Percentiles rank a stretch among this genome's conserved stretches.
phyloP scores from a whole-genome alignment of 2,329 filamentous ascomycete genomes.

The Aspergillus sclerotialis region DNA sequence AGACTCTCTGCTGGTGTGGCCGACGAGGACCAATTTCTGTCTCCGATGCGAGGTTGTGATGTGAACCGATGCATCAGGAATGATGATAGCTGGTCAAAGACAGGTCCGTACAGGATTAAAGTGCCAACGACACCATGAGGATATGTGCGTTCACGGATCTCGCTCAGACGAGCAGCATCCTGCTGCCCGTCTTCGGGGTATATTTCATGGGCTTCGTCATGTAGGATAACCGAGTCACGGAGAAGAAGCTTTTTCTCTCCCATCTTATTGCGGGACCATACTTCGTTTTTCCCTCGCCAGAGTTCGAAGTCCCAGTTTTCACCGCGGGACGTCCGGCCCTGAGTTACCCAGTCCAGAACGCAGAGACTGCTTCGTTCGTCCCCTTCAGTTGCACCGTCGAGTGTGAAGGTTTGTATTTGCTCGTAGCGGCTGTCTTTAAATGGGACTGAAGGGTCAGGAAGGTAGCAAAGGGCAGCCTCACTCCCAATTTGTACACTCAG shows the following conservation, averaged over 20 bases:
- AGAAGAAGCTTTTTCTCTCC: conserved; percentile 59
- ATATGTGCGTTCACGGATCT: conserved; percentile 57
- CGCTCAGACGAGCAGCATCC: conserved; percentile 13
- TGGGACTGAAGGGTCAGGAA: conserved; percentile 91
- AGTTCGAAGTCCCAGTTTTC: conserved; percentile 79
- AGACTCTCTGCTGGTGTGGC: conserved; percentile 10
- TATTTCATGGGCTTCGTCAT: conserved; percentile 40
- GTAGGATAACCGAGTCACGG: conserved; percentile 76
- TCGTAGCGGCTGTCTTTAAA: conserved; percentile 78
- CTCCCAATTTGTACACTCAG: conserved; percentile 43
- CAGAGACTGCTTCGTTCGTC: conserved; percentile 55
- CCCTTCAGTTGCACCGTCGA: conserved; percentile 37
- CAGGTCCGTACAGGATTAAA: conserved; percentile 68
- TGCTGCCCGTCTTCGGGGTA: conserved; percentile 24
- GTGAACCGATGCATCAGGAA: conserved; percentile 78
- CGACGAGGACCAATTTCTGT: conserved; percentile 59
- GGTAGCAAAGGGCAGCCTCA: conserved; percentile 51
- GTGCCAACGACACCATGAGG: conserved; percentile 74
- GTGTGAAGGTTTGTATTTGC: conserved; percentile 71
- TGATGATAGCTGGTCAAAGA: conserved; percentile 58
- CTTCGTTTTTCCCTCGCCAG: conserved; percentile 81
- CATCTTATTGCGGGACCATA: conserved; percentile 40
- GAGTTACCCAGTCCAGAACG: conserved; percentile 88
- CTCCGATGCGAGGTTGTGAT: conserved; percentile 71
- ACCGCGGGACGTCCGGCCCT: conserved; percentile 74